These are phyloP conservation scores for Pythium phragmiticola DNA, from an alignment of 352 stramenopile species.

Conservation along the genomic window DNA sequence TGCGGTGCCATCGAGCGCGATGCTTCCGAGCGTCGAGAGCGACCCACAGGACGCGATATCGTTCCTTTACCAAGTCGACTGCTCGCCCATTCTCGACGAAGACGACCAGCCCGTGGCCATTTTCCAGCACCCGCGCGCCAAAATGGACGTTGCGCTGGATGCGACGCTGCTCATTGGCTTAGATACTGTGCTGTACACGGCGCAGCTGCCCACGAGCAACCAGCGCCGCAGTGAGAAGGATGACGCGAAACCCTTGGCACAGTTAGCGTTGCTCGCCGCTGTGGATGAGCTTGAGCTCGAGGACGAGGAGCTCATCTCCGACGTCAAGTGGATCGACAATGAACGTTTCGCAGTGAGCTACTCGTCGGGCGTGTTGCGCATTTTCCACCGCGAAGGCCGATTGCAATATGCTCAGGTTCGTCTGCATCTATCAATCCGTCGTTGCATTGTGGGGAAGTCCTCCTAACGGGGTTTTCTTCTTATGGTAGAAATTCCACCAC, in stretches of 20 bases:
- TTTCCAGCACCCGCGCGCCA: conserved; percentile 41
- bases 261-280: conserved; percentile 37
- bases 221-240: neutral
- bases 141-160: conserved; percentile 54
- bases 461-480: neutral
- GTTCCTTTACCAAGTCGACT: conserved; percentile 31
- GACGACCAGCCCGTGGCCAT: conserved; percentile 28
- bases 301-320: conserved; percentile 43
- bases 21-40: conserved; percentile 1
- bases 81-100: conserved; percentile 25
- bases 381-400: conserved; percentile 51
- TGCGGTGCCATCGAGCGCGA: neutral
- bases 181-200: conserved; percentile 36
- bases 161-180: conserved; percentile 48
- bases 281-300: conserved; percentile 33
- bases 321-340: conserved; percentile 68
- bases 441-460: neutral
- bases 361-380: conserved; percentile 53
- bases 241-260: conserved; percentile 10
- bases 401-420: conserved; percentile 60
- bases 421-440: neutral
- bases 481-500: conserved; percentile 26
- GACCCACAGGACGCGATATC: conserved; percentile 28
- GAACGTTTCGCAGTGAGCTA: conserved; percentile 60
- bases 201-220: neutral